These are phyloP conservation scores for Diaporthe sp. DNA, from an alignment of 2,329 filamentous ascomycete species.

Conservation along the genomic window DNA sequence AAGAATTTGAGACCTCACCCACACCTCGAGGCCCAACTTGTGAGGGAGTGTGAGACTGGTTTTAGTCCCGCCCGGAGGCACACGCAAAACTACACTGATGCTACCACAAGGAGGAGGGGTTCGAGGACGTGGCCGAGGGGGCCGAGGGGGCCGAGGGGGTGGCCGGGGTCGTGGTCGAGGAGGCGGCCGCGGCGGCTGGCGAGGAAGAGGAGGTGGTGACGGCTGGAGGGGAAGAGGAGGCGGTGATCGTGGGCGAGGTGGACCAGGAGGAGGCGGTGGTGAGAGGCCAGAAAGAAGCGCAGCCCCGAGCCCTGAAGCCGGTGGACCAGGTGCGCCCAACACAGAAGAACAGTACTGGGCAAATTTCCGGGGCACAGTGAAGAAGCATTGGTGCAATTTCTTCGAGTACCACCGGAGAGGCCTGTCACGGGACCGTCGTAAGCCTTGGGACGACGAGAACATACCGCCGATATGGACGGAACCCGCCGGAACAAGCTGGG, in stretches of 20 bases:
- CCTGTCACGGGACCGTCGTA: background rate
- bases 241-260: background rate
- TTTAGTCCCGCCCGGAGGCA: too few species aligned
- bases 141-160: background rate
- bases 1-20: too few species aligned
- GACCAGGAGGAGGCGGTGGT: background rate
- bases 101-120: background rate
- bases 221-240: background rate
- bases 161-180: background rate
- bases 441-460: constrained; percentile 6
- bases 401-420: constrained; percentile 10
- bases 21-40: background rate
- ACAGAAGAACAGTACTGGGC: background rate
- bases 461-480: background rate
- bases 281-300: background rate
- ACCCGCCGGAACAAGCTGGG: background rate
- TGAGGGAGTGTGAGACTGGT: background rate
- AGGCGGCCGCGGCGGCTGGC: background rate
- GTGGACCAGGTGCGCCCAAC: background rate
- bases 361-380: background rate
- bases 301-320: background rate
- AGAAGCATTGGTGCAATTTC: background rate
- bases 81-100: background rate
- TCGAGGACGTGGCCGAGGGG: background rate
- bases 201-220: background rate